These are phyloP conservation scores for Prinsepia uniflora DNA, from an alignment of 306 rosid genomes.

Conservation along the genomic window DNA sequence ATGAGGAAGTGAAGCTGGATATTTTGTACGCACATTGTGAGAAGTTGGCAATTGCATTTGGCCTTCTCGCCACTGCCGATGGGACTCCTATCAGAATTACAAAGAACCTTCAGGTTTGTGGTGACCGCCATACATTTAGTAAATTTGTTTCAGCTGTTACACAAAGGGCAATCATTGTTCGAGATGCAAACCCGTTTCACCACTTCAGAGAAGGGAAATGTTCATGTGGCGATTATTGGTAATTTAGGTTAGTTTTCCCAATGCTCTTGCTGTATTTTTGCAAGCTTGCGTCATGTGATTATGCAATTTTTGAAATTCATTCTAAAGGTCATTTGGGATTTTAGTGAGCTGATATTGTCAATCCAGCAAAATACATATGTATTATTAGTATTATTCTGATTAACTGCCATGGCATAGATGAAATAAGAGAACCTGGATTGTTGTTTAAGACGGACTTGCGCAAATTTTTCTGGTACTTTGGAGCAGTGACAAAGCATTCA, in stretches of 20 bases:
- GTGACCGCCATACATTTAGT: slow-evolving; percentile 73
- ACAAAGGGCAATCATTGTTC: slow-evolving; percentile 51
- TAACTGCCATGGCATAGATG: not conserved
- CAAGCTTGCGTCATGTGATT: not conserved
- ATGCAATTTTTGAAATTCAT: not conserved
- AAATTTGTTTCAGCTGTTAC: slow-evolving; percentile 56
- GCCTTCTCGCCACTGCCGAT: slow-evolving; percentile 44
- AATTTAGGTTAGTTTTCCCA: not conserved
- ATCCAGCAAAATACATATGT: not conserved
- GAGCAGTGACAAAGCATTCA: not conserved
- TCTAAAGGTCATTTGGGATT: not conserved
- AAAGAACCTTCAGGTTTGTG: slow-evolving; percentile 75
- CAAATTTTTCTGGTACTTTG: not conserved
- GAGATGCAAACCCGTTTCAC: slow-evolving; percentile 72
- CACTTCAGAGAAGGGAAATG: slow-evolving; percentile 65
- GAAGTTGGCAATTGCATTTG: slow-evolving; percentile 79
- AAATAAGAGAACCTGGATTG: not conserved
- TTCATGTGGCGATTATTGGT: slow-evolving; percentile 80
- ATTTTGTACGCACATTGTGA: slow-evolving; percentile 66
- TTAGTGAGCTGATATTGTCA: not conserved
- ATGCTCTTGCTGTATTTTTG: not conserved
- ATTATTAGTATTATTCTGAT: not conserved
- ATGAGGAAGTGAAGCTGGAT: slow-evolving; percentile 61
- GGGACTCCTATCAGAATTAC: slow-evolving; percentile 59
- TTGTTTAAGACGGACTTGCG: not conserved